phyloP scores from a whole-genome alignment of 1,139 yeast species.

The Protomyces gravidus region DNA sequence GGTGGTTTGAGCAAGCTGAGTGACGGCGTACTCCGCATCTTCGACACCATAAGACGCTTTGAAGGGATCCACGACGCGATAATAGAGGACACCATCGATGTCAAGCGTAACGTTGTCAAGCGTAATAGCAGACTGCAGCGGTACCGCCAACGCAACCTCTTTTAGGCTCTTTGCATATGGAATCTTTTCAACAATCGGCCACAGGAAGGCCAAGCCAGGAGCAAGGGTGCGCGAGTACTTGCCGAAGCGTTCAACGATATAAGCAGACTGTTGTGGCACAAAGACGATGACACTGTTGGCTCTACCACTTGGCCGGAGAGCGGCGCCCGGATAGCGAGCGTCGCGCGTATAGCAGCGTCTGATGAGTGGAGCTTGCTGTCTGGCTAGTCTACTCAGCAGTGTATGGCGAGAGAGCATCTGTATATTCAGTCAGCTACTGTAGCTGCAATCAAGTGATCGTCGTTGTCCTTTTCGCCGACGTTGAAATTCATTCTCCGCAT shows the following conservation, averaged over 20 bases:
- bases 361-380: not conserved
- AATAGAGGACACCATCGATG: slow-evolving; percentile 76
- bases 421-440: not conserved
- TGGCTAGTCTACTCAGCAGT: not conserved
- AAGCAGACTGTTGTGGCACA: slow-evolving; percentile 87
- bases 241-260: slow-evolving; percentile 91
- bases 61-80: slow-evolving; percentile 73
- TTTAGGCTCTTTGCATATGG: slow-evolving; percentile 77
- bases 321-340: not conserved
- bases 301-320: not conserved
- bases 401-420: not conserved
- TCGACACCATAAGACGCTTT: slow-evolving; percentile 87
- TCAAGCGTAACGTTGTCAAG: slow-evolving; percentile 80
- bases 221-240: slow-evolving; percentile 64
- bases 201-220: slow-evolving; percentile 71
- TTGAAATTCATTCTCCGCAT: too few relatives aligned
- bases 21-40: slow-evolving; percentile 78
- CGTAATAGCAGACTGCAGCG: slow-evolving; percentile 78
- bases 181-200: slow-evolving; percentile 70
- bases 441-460: not conserved
- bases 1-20: slow-evolving; percentile 84
- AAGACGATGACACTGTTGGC: slow-evolving; percentile 67
- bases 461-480: too few relatives aligned
- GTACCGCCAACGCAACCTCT: slow-evolving; percentile 79
- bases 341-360: slow-evolving; percentile 2